Evolutionary conservation across 2,329 filamentous ascomycete genomes (phyloP).

Genomic region (Periconia sp.): DNA sequence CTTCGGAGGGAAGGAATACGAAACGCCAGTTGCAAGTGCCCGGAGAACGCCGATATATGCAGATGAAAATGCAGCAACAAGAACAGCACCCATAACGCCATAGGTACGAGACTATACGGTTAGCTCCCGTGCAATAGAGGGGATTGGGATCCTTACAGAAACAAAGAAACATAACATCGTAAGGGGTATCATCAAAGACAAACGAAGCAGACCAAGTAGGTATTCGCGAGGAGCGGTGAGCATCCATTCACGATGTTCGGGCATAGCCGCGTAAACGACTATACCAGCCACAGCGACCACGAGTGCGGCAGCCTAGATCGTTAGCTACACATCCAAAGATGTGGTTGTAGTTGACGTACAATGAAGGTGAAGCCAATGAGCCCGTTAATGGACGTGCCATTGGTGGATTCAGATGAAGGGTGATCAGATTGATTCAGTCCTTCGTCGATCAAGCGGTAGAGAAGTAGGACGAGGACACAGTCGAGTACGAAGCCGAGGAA

Average conservation of each 20-base stretch:
- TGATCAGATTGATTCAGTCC: constrained; percentile 28
- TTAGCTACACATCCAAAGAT: constrained; percentile 19
- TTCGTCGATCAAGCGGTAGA: constrained; percentile 37
- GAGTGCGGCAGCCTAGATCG: constrained; percentile 34
- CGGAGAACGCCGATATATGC: constrained; percentile 42
- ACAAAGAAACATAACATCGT: constrained; percentile 44
- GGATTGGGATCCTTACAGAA: constrained; percentile 30
- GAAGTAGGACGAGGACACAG: constrained; percentile 27
- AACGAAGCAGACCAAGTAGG: constrained; percentile 40
- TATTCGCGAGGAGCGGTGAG: constrained; percentile 39
- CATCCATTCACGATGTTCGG: constrained; percentile 44
- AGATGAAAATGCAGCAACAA: constrained; percentile 40
- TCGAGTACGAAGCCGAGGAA: constrained; percentile 37
- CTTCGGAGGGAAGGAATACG: constrained; percentile 41
- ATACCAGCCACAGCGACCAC: constrained; percentile 37
- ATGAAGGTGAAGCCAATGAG: constrained; percentile 37
- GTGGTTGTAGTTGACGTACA: constrained; percentile 17
- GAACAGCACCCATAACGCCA: constrained; percentile 41
- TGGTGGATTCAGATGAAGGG: constrained; percentile 29
- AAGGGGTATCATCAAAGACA: constrained; percentile 46
- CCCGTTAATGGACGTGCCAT: constrained; percentile 34
- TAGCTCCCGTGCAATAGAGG: constrained; percentile 15
- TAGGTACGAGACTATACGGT: constrained; percentile 36
- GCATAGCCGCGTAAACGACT: constrained; percentile 35
- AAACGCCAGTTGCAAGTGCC: constrained; percentile 39